Base-by-base conservation (phyloP, 169 alveolate species). In the Cryptosporidium felis region DNA sequence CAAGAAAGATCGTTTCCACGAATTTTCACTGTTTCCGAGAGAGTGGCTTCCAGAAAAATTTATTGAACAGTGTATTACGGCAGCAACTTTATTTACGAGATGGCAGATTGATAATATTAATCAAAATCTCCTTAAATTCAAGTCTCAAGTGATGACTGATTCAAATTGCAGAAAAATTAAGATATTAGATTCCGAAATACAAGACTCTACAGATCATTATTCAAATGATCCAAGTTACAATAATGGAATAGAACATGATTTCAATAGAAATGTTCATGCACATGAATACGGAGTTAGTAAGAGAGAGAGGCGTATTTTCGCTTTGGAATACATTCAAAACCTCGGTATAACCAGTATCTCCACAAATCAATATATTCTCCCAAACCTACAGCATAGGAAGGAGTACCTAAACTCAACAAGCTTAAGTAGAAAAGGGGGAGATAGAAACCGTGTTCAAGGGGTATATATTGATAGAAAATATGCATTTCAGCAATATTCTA, bases 11-110 rank as follows among this genome's bases (percentile, higher is more conserved):
- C 36, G 81, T 80, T 47, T 88, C 89, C 18, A 30, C 89, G 42
- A 92, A 82, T 1, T 49, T 40, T 41, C 85, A 4, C 59, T 74
- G 10, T 74, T 74, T 23, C 85, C 85, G 1, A 49, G 66, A 3
- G 94, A 91, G 26, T 91, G 94, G 94, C 74, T 91, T n/a, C 92
- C 94, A 2, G 62, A 90, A 12, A 88, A 82, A n/a, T 91, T 91
- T 44, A 60, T 88, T 38, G 90, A 90, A 9, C 92, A 91, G 47
- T 90, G 90, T 47, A 80, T 88, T 10, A 91, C 90, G 36, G 91
- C 94, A 59, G 89, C 94, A 18, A 91, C 85, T 10, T 28, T 74
- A 10, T 74, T 74, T 49, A 53, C 67, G 4, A 74, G 56, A 8
- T 74, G 85, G 85, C 85, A 74, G 56, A 74, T 74, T 14, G 85